These are phyloP conservation scores for Hydnomerulius pinastri DNA, from an alignment of 768 basidiomycete genomes.

Conservation along the genomic window DNA sequence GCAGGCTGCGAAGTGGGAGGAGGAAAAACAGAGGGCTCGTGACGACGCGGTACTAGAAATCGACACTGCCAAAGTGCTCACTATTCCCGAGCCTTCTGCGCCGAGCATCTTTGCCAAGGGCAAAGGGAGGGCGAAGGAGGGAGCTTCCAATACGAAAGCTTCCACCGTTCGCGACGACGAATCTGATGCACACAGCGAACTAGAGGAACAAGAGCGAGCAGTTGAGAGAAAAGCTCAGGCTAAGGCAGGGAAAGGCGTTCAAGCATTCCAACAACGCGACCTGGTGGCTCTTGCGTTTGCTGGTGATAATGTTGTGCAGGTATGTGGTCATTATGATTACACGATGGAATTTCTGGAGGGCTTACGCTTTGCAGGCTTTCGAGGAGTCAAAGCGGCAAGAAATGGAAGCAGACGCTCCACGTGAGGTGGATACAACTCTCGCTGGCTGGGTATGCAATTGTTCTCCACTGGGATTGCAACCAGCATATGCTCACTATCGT, in stretches of 20 bases:
- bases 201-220: conserved; percentile 65
- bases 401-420: conserved; percentile 85
- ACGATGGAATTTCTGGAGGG: not conserved
- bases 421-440: conserved; percentile 84
- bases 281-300: conserved; percentile 95
- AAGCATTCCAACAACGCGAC: conserved; percentile 87
- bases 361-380: conserved; percentile 62
- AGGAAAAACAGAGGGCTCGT: conserved; percentile 56
- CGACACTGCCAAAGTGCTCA: conserved; percentile 32
- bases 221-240: conserved; percentile 49
- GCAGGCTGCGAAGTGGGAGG: conserved; percentile 52
- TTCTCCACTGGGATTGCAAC: conserved; percentile 15
- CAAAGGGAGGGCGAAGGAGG: conserved; percentile 18
- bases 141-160: conserved; percentile 1
- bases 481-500: too few relatives aligned
- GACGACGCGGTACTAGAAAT: conserved; percentile 87
- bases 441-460: conserved; percentile 97
- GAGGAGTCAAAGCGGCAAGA: conserved; percentile 80
- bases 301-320: conserved; percentile 93
- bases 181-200: conserved; percentile 62
- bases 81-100: conserved; percentile 14
- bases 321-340: conserved; percentile 33
- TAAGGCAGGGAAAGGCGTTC: conserved; percentile 38
- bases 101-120: conserved; percentile 2
- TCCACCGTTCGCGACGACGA: conserved; percentile 41